A percentile compares a stretch with the other conserved stretches of the same genome.
Evolutionary conservation across 495 filamentous ascomycete species (phyloP).

Genomic region (Bombardia bombarda): DNA sequence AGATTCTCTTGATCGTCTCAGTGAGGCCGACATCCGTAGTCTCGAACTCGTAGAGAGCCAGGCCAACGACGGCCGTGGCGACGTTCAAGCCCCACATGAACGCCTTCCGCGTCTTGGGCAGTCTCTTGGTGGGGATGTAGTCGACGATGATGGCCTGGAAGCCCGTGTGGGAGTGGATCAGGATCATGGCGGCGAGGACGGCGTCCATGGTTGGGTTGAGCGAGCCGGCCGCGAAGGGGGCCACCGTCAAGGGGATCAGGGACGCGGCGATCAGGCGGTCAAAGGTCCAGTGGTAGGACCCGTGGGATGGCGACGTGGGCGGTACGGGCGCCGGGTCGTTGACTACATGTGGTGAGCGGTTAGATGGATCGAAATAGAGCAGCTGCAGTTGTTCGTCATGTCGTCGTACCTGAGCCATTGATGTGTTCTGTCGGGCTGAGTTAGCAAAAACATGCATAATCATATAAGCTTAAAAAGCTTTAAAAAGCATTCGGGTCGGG

Average conservation of each 20-base stretch:
- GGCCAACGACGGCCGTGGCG: constrained; percentile 69
- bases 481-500: background rate
- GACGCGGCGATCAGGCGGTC: constrained; percentile 74
- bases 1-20: constrained; percentile 77
- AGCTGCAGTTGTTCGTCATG: constrained; percentile 1
- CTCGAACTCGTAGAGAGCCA: constrained; percentile 96
- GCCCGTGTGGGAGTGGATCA: constrained; percentile 91
- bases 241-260: constrained; percentile 78
- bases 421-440: constrained; percentile 51
- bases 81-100: constrained; percentile 72
- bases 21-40: constrained; percentile 97
- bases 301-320: constrained; percentile 60
- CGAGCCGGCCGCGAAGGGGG: constrained; percentile 85
- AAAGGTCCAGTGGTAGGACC: constrained; percentile 97
- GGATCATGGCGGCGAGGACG: constrained; percentile 68
- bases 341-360: constrained; percentile 42
- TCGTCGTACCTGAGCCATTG: constrained; percentile 72
- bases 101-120: constrained; percentile 55
- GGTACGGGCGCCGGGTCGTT: constrained; percentile 85
- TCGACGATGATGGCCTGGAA: constrained; percentile 86
- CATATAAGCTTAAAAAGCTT: constrained; percentile 4
- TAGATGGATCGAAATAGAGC: constrained; percentile 5
- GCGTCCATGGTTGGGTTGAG: constrained; percentile 87
- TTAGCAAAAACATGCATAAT: constrained; percentile 5
- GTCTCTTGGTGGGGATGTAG: constrained; percentile 69